Evolutionary conservation across 768 basidiomycete species (phyloP).

Genomic region (Russula compacta): DNA sequence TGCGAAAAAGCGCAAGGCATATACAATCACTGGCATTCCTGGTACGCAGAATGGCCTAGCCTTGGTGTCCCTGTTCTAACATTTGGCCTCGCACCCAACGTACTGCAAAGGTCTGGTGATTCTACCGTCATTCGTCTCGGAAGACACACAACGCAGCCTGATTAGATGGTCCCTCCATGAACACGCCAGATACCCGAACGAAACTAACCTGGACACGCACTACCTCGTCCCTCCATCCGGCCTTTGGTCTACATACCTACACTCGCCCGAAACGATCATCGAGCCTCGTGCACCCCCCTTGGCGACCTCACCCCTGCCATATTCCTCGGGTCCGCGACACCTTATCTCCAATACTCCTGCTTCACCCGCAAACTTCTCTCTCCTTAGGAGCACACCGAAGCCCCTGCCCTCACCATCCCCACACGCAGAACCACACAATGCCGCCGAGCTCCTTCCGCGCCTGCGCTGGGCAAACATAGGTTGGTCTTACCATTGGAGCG

Average conservation of each 20-base stretch:
- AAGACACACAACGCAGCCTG: constrained; percentile 54
- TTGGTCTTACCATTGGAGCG: constrained; percentile 95
- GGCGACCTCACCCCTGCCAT: constrained; percentile 18
- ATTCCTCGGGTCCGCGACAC: constrained; percentile 45
- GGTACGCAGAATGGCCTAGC: constrained; percentile 20
- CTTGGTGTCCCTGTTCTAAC: constrained; percentile 29
- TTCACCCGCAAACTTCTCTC: constrained; percentile 42
- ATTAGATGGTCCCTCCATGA: constrained; percentile 63
- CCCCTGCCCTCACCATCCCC: constrained; percentile 56
- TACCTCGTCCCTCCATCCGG: constrained; percentile 68
- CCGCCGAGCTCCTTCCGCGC: constrained; percentile 57
- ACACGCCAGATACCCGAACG: constrained; percentile 73
- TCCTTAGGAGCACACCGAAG: constrained; percentile 48
- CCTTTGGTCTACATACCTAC: constrained; percentile 61
- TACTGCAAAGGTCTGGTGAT: constrained; percentile 64
- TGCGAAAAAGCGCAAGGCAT: constrained; percentile 28
- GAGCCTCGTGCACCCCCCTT: constrained; percentile 37
- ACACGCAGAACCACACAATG: constrained; percentile 39
- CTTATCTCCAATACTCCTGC: constrained; percentile 70
- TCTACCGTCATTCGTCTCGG: constrained; percentile 64
- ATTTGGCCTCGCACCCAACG: constrained; percentile 1
- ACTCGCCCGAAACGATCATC: constrained; percentile 31
- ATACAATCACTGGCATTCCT: constrained; percentile 44
- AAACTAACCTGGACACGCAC: constrained; percentile 85
- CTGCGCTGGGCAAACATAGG: constrained; percentile 96